Evolutionary conservation across 495 filamentous ascomycete species (phyloP), one percentile per base, ranked within the genome.

Genomic region (Cryomyces minteri): DNA sequence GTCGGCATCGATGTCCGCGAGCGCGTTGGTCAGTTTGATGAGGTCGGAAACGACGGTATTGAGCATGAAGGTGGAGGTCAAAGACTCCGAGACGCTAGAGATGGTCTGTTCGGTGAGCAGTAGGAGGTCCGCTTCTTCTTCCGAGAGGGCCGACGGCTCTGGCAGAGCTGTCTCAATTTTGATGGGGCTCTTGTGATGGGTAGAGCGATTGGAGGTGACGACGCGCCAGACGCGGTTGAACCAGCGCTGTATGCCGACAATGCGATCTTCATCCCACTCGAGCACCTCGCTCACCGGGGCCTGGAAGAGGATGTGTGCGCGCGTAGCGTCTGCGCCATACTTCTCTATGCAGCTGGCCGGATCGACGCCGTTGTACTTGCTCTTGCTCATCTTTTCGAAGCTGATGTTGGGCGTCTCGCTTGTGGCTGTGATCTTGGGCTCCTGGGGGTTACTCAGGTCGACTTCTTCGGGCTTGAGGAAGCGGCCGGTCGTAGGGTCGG

Each of bases 351-450:
- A 83, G 0, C 54, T 60, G 0, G 70, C 73, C 0, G 86, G 86
- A 54, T 93, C 84, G n/a, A 92, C 82, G 31, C 86, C 86, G 55
- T 94, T 94, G 62, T 90, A 70, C 54, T 94, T 94, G 46, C 83
- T 88, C 60, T 94, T 94, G n/a, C 82, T 88, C 86, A 94, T 94
- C 53, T 94, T 94, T 60, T 94, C 84, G 46, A 74, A 92, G 0
- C 73, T 76, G 31, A 87, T 55, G 8, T 58, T 69, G 4, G 82
- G 75, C 0, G 54, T 54, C 39, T 72, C 57, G 18, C 71, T 71
- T 1, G 77, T 78, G 0, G 68, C 67, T 37, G 67, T 67, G 34
- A 86, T 70, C 41, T 71, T 65, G 2, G 80, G 82, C 6, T 67
- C 10, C 30, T 50, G 29, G 7, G 46, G 62, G 39, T 71, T 65